Conservation (phyloP, 73 alveolate genomes). For the Uronychia binucleata region DNA sequence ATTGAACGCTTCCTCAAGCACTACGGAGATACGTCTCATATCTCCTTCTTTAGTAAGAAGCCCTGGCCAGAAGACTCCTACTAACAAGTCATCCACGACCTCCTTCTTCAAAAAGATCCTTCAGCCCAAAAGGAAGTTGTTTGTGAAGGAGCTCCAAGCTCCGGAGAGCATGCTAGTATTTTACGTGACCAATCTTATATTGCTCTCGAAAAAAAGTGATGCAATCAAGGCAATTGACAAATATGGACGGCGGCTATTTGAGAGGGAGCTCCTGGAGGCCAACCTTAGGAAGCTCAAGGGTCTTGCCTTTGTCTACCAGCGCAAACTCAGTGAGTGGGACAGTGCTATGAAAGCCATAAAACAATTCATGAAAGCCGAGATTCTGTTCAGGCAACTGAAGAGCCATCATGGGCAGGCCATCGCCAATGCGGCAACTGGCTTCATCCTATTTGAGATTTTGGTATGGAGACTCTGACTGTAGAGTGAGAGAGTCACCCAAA, state of each 20-base stretch:
- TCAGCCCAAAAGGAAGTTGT: not conserved
- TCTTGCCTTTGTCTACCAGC: constrained; percentile 13
- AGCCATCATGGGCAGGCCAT: constrained; percentile 27
- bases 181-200: constrained; percentile 16
- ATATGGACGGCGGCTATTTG: constrained; percentile 20
- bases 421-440: constrained; percentile 24
- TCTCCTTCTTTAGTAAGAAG: too few species aligned
- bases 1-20: too few species aligned
- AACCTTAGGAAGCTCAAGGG: constrained; percentile 27
- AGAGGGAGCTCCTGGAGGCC: constrained; percentile 18
- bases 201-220: constrained; percentile 15
- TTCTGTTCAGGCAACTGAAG: constrained; percentile 7
- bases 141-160: constrained; percentile 7
- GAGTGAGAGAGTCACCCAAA: not conserved
- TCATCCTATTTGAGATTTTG: constrained; percentile 5
- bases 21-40: too few species aligned
- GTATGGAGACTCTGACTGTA: not conserved
- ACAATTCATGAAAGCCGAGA: constrained; percentile 20
- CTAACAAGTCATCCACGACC: not conserved
- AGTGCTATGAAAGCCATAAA: constrained; percentile 12
- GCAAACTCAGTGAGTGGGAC: constrained; percentile 10
- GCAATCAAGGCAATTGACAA: constrained; percentile 27
- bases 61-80: too few species aligned
- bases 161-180: constrained; percentile 2
- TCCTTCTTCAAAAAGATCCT: not conserved